Conservation (phyloP, 2,329 filamentous ascomycete genomes). For the Biscogniauxia mediterranea region DNA sequence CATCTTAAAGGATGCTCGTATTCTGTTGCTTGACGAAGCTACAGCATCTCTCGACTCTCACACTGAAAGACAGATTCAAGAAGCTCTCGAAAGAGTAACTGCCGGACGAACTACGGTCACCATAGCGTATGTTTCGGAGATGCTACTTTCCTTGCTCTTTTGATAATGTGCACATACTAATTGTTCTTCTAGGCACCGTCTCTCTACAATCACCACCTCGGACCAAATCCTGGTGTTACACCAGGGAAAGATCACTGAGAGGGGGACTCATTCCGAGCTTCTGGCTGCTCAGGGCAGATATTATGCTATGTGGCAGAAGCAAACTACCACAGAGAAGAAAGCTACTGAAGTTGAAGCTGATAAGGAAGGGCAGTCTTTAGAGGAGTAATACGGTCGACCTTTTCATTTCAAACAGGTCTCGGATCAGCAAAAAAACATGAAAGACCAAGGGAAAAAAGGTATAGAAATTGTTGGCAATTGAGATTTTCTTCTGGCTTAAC, state of each 20-base stretch:
- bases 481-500: too few species aligned
- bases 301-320: constrained; percentile 52
- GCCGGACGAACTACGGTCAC: constrained; percentile 51
- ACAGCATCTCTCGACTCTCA: constrained; percentile 67
- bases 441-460: too few species aligned
- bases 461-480: too few species aligned
- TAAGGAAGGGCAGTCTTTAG: background rate
- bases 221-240: constrained; percentile 55
- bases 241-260: constrained; percentile 49
- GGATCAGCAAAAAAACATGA: too few species aligned
- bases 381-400: too few species aligned
- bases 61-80: constrained; percentile 58
- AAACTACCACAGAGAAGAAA: constrained; percentile 42
- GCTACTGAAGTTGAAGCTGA: constrained; percentile 2
- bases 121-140: constrained; percentile 39
- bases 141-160: constrained; percentile 1
- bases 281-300: constrained; percentile 46
- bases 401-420: too few species aligned
- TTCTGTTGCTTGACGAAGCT: constrained; percentile 70
- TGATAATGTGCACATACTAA: background rate
- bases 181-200: constrained; percentile 43
- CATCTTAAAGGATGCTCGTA: constrained; percentile 66
- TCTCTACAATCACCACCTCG: constrained; percentile 56
- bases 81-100: constrained; percentile 47
- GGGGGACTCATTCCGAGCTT: constrained; percentile 48